Evolutionary conservation across 2,329 filamentous ascomycete genomes (phyloP), one percentile per base, ranked within the genome.

Genomic region (Tetracladium maxilliforme): DNA sequence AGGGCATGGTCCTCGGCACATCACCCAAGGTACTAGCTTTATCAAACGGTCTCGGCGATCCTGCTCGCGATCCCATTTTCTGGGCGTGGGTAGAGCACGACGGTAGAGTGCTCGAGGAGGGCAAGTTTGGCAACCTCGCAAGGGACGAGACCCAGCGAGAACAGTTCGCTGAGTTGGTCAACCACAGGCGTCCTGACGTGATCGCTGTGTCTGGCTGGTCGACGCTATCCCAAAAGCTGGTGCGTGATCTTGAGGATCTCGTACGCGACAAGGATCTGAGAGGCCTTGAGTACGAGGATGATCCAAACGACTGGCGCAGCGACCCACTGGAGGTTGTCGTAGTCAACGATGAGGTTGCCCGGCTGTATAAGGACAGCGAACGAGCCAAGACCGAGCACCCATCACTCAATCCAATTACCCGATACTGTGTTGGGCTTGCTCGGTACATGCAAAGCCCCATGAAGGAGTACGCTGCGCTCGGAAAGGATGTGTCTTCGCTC

Each of bases 61-160:
- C 65, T 10, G 54, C 52, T 27, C 70, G 83, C 21, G 87, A 94
- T 36, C 78, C 83, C 3, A 70, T 92, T 21, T 79, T 73, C 51
- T 95, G 84, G 81, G 76, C 83, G 2, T 95, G 81, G 61, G 74
- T 95, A 10, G 84, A 93, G 41, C 87, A 95, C 45, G 82, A 93
- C 40, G 86, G 87, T 7, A 71, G 83, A 18, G 77, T 93, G 13
- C 54, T 87, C 16, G 90, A 95, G 46, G 79, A 90, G 38, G 84
- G 90, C 41, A 87, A 84, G 40, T 82, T 93, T 37, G 60, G 64
- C 17, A 87, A 92, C 36, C 61, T 98, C 22, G 68, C 71, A 14
- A 65, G 57, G 53, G 84, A 65, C 55, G 83, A 64, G 49, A 58
- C 49, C 48, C 79, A 57, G 47, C 75, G 51, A 14, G 70, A 74